These are phyloP conservation scores for Boletales sp. DNA, from an alignment of 768 basidiomycete genomes.

Conservation along the genomic window DNA sequence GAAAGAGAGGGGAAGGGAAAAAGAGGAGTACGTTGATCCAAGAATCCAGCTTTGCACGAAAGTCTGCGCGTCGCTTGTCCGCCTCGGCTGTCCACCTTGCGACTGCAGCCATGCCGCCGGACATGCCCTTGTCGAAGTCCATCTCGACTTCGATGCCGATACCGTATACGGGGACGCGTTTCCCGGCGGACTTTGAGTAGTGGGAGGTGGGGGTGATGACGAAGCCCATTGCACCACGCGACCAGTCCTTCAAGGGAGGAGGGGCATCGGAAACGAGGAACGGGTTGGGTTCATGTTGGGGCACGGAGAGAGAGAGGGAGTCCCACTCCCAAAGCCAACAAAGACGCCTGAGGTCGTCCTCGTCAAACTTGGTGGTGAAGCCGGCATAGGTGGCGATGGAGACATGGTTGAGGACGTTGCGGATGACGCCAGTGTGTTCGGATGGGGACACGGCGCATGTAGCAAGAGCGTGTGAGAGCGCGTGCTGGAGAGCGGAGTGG, in stretches of 20 bases:
- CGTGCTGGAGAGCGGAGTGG: conserved; percentile 73
- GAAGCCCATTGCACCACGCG: conserved; percentile 76
- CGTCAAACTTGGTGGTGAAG: conserved; percentile 55
- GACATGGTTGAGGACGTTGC: conserved; percentile 75
- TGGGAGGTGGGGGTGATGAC: conserved; percentile 71
- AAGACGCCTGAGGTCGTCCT: conserved; percentile 69
- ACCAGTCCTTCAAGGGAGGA: conserved; percentile 60
- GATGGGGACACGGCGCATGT: conserved; percentile 77
- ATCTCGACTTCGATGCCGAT: conserved; percentile 86
- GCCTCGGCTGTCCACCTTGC: conserved; percentile 79
- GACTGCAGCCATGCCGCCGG: conserved; percentile 83
- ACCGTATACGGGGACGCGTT: conserved; percentile 76
- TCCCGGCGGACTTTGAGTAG: conserved; percentile 59
- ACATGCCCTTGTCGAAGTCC: conserved; percentile 77
- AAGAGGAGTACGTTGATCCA: conserved; percentile 55
- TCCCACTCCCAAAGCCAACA: conserved; percentile 95
- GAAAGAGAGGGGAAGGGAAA: background rate
- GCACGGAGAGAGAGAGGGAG: conserved; percentile 35
- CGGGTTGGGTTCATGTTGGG: conserved; percentile 63
- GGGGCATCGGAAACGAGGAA: conserved; percentile 51
- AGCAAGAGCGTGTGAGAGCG: conserved; percentile 81
- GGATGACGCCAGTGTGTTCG: conserved; percentile 69
- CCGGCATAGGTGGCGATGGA: conserved; percentile 69
- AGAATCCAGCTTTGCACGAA: conserved; percentile 54
- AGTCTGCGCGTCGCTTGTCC: conserved; percentile 56